Base-by-base conservation (phyloP, 495 filamentous ascomycete genomes). In the Filosporella fistucella region DNA sequence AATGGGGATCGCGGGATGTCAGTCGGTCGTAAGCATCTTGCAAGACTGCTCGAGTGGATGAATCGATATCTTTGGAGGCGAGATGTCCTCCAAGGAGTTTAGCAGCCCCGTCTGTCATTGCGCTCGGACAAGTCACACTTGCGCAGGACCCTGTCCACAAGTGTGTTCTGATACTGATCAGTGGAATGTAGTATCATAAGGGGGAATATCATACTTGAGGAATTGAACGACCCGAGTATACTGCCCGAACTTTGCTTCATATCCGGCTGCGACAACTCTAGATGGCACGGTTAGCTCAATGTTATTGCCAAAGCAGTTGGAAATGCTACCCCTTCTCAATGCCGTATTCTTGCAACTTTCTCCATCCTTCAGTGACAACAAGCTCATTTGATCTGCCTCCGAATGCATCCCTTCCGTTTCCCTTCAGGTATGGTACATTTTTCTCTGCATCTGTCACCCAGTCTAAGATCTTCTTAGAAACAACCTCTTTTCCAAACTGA, bases 91-190 rank as follows among this genome's bases (percentile, higher is more conserved):
- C 62, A 1, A 89, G 69, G 7, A 89, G 67, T 11, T 75, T 70
- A 6, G 82, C 78, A 7, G 83, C 84, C 10, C 85, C 85, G 52
- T 88, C 84, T 10, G 75, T 76, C 84, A 88, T 88, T 18, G 76
- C 78, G 32, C 75, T 77, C 0, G 84, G 85, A 57, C 85, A 89
- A 13, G 77, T 77, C 3, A 80, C 80, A 34, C 76, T 70, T 0
- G 75, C 81, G 14, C 72, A 79, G 12, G 80, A 83, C 4, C 70
- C 76, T 13, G 76, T 68, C 68, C 81, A 86, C 9, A 88, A 61
- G 53, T 87, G 84, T 51, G 78, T 72, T 43, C 68, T 70, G 17
- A 21, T 22, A 7, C 12, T 2, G 41, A 37, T 64, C 41, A 67
- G 32, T 40, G 26, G 28, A 17, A 22, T 6, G 10, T 11, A 24